A percentile compares a stretch with the other conserved stretches of the same genome.
These are phyloP conservation scores for Geranium rotundifolium DNA, from an alignment of 345 rosid species.

Conservation along the genomic window DNA sequence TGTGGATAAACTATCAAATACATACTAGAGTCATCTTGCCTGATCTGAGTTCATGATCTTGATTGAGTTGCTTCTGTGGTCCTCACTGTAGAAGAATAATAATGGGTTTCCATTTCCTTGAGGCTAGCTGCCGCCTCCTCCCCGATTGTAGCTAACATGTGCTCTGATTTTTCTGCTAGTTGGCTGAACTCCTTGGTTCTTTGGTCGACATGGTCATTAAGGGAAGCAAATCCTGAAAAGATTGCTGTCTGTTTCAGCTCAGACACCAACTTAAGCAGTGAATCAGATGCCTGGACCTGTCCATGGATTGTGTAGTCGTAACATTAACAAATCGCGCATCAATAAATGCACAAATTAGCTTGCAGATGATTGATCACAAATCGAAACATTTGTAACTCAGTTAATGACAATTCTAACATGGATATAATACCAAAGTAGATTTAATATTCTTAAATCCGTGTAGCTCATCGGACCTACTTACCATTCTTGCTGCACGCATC, in stretches of 20 bases:
- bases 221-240: slow-evolving; percentile 89
- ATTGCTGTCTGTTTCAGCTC: slow-evolving; percentile 87
- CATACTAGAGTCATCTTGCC: not conserved
- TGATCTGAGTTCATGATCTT: not conserved
- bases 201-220: slow-evolving; percentile 73
- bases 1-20: no score
- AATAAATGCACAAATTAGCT: not conserved
- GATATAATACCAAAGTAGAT: no score
- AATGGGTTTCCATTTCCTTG: slow-evolving; percentile 71
- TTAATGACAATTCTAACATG: no score
- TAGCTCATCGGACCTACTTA: slow-evolving; percentile 2
- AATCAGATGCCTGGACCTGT: slow-evolving; percentile 89
- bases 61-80: slow-evolving; percentile 10
- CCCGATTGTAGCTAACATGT: slow-evolving; percentile 52
- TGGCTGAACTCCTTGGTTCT: slow-evolving; percentile 54
- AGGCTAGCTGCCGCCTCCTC: slow-evolving; percentile 88
- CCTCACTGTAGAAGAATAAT: slow-evolving; percentile 62
- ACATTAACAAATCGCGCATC: not conserved
- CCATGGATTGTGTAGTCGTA: not conserved
- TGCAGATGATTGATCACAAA: not conserved
- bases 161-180: slow-evolving; percentile 52
- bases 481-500: slow-evolving; percentile 93
- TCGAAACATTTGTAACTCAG: not conserved
- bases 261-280: slow-evolving; percentile 71
- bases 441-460: no score